Evolutionary conservation across 2,329 filamentous ascomycete species (phyloP).

Genomic region (Botryotinia convoluta): DNA sequence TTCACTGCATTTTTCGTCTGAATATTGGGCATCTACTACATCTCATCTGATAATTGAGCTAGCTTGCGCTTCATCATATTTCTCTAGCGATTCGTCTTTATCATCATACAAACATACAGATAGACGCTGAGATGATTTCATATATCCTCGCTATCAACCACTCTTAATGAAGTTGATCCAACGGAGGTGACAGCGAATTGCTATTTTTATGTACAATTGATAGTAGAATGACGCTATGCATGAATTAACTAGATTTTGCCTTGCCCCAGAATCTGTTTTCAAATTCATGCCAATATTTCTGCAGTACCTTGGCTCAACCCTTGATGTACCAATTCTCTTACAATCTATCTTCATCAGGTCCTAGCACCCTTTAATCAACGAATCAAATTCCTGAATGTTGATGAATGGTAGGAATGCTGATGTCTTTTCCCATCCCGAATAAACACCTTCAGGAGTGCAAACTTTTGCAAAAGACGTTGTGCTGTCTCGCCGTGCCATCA

Average conservation of each 20-base stretch:
- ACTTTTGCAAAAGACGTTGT: neutral
- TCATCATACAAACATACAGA: neutral
- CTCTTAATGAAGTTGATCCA: neutral
- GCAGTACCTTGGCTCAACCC: neutral
- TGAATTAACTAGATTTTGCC: neutral
- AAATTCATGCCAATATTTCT: neutral
- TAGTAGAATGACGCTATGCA: neutral
- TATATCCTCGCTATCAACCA: neutral
- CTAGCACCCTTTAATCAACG: neutral
- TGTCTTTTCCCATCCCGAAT: neutral
- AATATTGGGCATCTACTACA: neutral
- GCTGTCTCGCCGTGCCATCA: neutral
- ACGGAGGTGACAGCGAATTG: neutral
- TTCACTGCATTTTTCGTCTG: neutral
- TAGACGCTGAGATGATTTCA: neutral
- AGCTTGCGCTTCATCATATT: neutral
- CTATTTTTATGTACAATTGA: neutral
- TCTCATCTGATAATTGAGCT: neutral
- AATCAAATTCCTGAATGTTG: neutral
- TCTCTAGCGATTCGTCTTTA: neutral
- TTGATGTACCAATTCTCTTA: neutral
- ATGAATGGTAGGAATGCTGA: neutral
- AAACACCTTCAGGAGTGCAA: fast-evolving
- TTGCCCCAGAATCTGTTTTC: neutral
- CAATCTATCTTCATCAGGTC: neutral